These are phyloP conservation scores for Rhodotorula sphaerocarpa DNA, from an alignment of 768 basidiomycete genomes.

Conservation along the genomic window DNA sequence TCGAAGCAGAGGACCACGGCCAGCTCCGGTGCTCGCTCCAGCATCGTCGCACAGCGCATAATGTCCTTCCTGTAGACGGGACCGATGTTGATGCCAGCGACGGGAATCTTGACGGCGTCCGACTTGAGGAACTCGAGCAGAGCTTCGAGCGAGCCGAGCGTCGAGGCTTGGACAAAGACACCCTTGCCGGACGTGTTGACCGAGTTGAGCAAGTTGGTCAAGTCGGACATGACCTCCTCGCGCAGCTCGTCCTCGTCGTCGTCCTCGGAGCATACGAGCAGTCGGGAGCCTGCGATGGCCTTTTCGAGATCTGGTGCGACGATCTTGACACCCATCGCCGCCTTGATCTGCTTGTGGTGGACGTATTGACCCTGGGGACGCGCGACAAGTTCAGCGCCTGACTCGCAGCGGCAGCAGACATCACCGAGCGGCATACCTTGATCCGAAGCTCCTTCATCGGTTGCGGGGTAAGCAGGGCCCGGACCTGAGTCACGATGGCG, in stretches of 20 bases:
- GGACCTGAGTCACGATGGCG: constrained; percentile 87
- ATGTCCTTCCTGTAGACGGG: constrained; percentile 93
- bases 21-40: constrained; percentile 90
- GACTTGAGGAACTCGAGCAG: constrained; percentile 74
- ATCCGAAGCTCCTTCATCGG: constrained; percentile 89
- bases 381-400: neutral
- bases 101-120: constrained; percentile 61
- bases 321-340: constrained; percentile 91
- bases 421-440: constrained; percentile 55
- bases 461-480: constrained; percentile 90
- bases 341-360: constrained; percentile 94
- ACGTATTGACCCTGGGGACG: constrained; percentile 56
- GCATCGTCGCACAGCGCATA: constrained; percentile 83
- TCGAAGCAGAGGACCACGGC: constrained; percentile 96
- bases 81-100: constrained; percentile 94
- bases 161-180: constrained; percentile 94
- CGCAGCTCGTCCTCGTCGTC: constrained; percentile 92
- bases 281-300: constrained; percentile 90
- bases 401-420: neutral
- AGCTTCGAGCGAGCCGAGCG: constrained; percentile 92
- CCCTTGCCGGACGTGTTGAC: constrained; percentile 94
- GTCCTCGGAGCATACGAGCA: constrained; percentile 85
- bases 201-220: constrained; percentile 75
- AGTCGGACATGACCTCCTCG: constrained; percentile 93
- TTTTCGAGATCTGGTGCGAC: constrained; percentile 92